Conservation (phyloP, 495 filamentous ascomycete genomes). For the Talaromyces stipitatus region DNA sequence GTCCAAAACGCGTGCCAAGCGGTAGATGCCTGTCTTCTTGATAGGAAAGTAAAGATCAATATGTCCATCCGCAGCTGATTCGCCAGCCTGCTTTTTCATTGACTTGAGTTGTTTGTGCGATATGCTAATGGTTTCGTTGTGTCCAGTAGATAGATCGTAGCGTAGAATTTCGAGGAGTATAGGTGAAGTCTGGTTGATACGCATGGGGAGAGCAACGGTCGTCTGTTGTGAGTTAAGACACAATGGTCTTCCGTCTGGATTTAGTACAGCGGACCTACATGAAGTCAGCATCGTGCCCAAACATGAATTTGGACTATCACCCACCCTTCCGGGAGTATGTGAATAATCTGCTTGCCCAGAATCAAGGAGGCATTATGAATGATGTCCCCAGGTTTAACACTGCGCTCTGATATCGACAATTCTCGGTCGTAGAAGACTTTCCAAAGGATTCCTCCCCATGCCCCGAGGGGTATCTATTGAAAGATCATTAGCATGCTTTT, state of each 20-base stretch:
- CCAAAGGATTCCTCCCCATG: slow-evolving; percentile 58
- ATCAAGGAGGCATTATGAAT: slow-evolving; percentile 88
- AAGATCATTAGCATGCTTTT: background rate
- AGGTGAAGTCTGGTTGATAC: slow-evolving; percentile 85
- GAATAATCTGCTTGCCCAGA: slow-evolving; percentile 89
- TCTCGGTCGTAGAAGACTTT: slow-evolving; percentile 85
- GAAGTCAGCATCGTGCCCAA: slow-evolving; percentile 16
- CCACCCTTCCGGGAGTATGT: slow-evolving; percentile 92
- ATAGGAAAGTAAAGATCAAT: slow-evolving; percentile 54
- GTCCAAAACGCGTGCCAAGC: slow-evolving; percentile 75
- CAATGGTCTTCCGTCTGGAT: slow-evolving; percentile 67
- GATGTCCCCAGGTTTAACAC: slow-evolving; percentile 77
- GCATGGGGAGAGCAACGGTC: slow-evolving; percentile 67
- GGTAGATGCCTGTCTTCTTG: slow-evolving; percentile 80
- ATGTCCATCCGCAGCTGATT: slow-evolving; percentile 40
- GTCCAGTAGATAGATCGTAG: slow-evolving; percentile 70
- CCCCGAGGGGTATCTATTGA: slow-evolving; percentile 52
- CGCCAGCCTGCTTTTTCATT: slow-evolving; percentile 53
- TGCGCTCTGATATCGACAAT: slow-evolving; percentile 78
- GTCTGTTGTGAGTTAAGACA: slow-evolving; percentile 62
- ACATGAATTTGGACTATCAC: slow-evolving; percentile 15
- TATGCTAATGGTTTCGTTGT: slow-evolving; percentile 71
- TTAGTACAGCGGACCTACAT: slow-evolving; percentile 73
- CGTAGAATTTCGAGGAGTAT: slow-evolving; percentile 78
- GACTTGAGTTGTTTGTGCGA: slow-evolving; percentile 60